Base-by-base conservation (phyloP, 805 yeast species). In the Saccharomycopsis synnaedendra region DNA sequence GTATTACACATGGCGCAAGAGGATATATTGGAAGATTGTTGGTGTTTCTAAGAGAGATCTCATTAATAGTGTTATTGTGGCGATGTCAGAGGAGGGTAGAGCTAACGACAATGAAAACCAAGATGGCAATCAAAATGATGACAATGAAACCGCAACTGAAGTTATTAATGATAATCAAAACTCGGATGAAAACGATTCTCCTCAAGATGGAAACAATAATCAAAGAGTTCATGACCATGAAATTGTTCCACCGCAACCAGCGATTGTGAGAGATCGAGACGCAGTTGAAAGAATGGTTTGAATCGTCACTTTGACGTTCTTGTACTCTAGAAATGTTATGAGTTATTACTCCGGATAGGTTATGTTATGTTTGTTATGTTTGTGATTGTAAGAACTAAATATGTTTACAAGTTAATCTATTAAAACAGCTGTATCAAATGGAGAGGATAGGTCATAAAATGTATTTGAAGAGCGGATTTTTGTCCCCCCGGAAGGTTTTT, bases 1-100 rank as follows among this genome's bases (percentile, higher is more conserved):
- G 34, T 73, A 58, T 58, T 64, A 11, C 48, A 53, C 34, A 5
- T 59, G 43, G 52, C 66, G 55, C 60, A 64, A 59, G 56, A 55
- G 51, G 10, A 32, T 72, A 0, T 75, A 75, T 58, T 80, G 84
- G 82, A 60, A 58, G 38, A 30, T 75, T 4, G 75, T 80, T 80
- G 82, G 84, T 1, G 67, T 80, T 35, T 56, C 70, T 3, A 65
- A 57, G 43, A 54, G 59, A 5, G 78, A 80, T 51, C 55, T 80
- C 46, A 70, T 68, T 56, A 66, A 75, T 58, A 72, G 77, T 65
- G 76, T 74, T 10, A 77, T 78, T 32, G 61, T 72, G 39, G 49
- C 46, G 6, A 28, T 37, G 29, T 46, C 27, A 11, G 36, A 11
- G 30, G 43, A 10, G 38, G 42, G 10, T 29, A 35, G 33, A 8